phyloP scores from a whole-genome alignment of 352 stramenopile genomes.

The Globisporangium nagaii region DNA sequence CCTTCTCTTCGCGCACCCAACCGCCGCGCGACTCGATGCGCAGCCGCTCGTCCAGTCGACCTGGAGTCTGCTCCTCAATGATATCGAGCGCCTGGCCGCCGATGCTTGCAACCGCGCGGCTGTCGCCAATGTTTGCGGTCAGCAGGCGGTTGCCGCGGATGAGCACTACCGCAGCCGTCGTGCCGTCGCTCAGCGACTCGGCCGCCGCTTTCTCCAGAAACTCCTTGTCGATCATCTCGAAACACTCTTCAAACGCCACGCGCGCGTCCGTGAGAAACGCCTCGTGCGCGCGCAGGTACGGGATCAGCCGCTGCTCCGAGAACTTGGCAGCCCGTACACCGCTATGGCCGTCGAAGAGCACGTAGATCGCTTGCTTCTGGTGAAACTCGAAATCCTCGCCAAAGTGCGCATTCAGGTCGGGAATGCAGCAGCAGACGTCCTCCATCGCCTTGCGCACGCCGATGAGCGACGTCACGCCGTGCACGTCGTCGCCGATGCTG shows the following conservation, averaged over 20 bases:
- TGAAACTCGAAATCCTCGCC: constrained; percentile 26
- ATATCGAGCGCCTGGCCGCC: constrained; percentile 76
- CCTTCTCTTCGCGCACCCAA: constrained; percentile 53
- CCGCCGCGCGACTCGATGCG: constrained; percentile 72
- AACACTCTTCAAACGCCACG: constrained; percentile 67
- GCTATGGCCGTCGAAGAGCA: constrained; percentile 82
- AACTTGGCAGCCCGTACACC: constrained; percentile 73
- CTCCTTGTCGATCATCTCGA: constrained; percentile 70
- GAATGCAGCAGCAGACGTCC: constrained; percentile 79
- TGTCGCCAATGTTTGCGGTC: constrained; percentile 86
- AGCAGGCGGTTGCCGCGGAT: constrained; percentile 78
- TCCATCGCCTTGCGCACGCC: constrained; percentile 74
- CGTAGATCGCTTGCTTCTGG: constrained; percentile 65
- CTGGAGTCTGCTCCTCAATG: constrained; percentile 84
- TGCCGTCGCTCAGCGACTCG: constrained; percentile 71
- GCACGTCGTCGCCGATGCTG: constrained; percentile 51
- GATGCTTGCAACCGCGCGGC: constrained; percentile 79
- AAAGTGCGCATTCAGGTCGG: constrained; percentile 57
- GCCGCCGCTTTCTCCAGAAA: constrained; percentile 59
- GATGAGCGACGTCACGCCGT: constrained; percentile 77
- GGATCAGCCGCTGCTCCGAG: constrained; percentile 59
- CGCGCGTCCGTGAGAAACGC: constrained; percentile 53
- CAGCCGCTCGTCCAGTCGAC: constrained; percentile 58
- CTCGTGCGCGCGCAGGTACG: constrained; percentile 70
- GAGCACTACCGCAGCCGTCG: constrained; percentile 71